Percentiles rank a stretch among this genome's conserved stretches.
Conservation (phyloP, 306 rosid genomes). For the Dryas drummondii region DNA sequence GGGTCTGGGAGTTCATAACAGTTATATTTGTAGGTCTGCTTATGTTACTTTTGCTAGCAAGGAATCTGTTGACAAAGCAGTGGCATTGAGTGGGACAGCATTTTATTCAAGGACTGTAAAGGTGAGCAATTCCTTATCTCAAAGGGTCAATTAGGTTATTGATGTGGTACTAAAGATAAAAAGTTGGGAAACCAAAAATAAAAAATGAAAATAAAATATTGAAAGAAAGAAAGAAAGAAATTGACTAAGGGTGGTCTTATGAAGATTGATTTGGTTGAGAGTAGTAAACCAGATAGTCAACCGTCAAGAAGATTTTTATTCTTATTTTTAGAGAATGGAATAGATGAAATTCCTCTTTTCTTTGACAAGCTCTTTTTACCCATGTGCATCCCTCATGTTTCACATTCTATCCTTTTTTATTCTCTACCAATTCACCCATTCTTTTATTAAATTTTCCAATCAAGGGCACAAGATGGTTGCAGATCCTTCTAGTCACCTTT, state of each 20-base stretch:
- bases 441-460: neutral
- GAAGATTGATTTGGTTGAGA: neutral
- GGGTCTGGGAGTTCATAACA: neutral
- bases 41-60: slow-evolving; percentile 31
- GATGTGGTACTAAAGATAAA: neutral
- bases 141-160: neutral
- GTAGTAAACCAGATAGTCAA: neutral
- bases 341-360: too few relatives aligned
- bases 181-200: neutral
- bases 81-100: slow-evolving; percentile 26
- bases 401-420: neutral
- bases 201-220: neutral
- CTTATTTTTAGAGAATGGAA: too few relatives aligned
- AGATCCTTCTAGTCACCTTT: neutral
- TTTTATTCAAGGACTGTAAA: slow-evolving; percentile 30
- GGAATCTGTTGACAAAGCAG: slow-evolving; percentile 29
- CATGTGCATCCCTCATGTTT: neutral
- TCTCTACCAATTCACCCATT: neutral
- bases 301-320: too few relatives aligned
- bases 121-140: slow-evolving; percentile 11
- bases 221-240: neutral
- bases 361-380: neutral
- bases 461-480: neutral
- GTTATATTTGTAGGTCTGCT: slow-evolving; percentile 22
- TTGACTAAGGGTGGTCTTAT: neutral